These are phyloP conservation scores for Escallonia rubra DNA, from an alignment of 129 eudicot species.

Conservation along the genomic window DNA sequence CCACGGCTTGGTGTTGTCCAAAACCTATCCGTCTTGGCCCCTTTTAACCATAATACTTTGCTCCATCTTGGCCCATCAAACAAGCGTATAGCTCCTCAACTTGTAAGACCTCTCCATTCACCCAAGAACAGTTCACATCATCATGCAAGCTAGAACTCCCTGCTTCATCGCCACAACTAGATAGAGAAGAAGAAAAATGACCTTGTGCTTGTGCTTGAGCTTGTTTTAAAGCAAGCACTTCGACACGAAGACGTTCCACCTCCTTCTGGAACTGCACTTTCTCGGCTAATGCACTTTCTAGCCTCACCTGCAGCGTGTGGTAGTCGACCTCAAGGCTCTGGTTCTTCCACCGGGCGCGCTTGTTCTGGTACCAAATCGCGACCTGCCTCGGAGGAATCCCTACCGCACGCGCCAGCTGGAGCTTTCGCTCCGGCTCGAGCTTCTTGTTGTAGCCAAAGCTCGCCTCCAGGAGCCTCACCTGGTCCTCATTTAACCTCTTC, in stretches of 20 bases:
- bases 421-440: slow-evolving; percentile 43
- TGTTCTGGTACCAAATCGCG: slow-evolving; percentile 54
- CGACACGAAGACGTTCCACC: slow-evolving; percentile 23
- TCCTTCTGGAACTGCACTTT: slow-evolving; percentile 32
- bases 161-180: slow-evolving; percentile 21
- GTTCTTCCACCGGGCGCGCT: slow-evolving; percentile 43
- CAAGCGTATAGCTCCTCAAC: slow-evolving; percentile 34
- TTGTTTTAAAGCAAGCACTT: slow-evolving; percentile 17
- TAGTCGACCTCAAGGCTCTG: slow-evolving; percentile 39
- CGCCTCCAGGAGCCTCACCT: slow-evolving; percentile 41
- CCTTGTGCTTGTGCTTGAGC: neutral
- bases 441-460: slow-evolving; percentile 27
- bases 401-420: slow-evolving; percentile 33
- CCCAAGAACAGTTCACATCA: slow-evolving; percentile 14
- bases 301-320: slow-evolving; percentile 16
- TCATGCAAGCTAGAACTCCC: slow-evolving; percentile 18
- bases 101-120: neutral
- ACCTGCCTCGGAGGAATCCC: slow-evolving; percentile 34
- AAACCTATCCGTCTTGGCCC: too few relatives aligned
- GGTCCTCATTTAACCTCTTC: slow-evolving; percentile 36
- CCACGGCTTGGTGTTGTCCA: too few relatives aligned
- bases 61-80: slow-evolving; percentile 18
- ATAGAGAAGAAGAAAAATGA: slow-evolving; percentile 7
- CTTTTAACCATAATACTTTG: neutral
- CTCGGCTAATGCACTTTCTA: slow-evolving; percentile 24